Evolutionary conservation across 768 basidiomycete species (phyloP), one percentile per base, ranked within the genome.

Genomic region (Tricholoma saponaceum): DNA sequence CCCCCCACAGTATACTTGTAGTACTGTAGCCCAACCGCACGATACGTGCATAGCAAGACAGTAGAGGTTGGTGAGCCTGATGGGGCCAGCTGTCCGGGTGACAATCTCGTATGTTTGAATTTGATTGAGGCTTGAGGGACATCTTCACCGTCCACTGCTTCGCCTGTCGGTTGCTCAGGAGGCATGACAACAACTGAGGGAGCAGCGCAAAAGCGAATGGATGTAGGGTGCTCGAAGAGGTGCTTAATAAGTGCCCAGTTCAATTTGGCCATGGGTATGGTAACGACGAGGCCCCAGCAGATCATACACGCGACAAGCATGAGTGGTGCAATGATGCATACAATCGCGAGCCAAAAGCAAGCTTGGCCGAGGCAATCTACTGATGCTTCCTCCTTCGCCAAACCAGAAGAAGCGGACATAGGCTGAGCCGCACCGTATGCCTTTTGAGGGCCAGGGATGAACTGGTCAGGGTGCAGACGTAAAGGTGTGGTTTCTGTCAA

Each of bases 1-100:
- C 97, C 97, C 18, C 97, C 94, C 51, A 99, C 83, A 5, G 97
- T 99, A 70, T 99, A 99, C 79, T 99, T 99, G 88, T 92, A 98
- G 74, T 97, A 98, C 70, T 95, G 82, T 65, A 84, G 76, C 1
- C 96, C 97, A 53, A 87, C 79, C 1, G 97, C 97, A 22, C 86
- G 86, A 70, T 98, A 98, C 4, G 90, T 96, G 74, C 97, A 99
- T 26, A 99, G 83, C 25, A 99, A 77, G 5, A 99, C 90, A 0
- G 91, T 98, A 43, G 93, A 90, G 32, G 80, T 82, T 1, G 88
- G 87, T n/a, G 83, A 84, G 18, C 89, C 89, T 10, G 82, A 83
- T 4, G 97, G 97, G 0, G 96, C 95, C 1, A 83, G 79, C 72
- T 99, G 96, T 30, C 97, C 97, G 20, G 90, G 88, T 8, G 87